Base-by-base conservation (phyloP, 768 basidiomycete species). In the Exsudoporus frostii region DNA sequence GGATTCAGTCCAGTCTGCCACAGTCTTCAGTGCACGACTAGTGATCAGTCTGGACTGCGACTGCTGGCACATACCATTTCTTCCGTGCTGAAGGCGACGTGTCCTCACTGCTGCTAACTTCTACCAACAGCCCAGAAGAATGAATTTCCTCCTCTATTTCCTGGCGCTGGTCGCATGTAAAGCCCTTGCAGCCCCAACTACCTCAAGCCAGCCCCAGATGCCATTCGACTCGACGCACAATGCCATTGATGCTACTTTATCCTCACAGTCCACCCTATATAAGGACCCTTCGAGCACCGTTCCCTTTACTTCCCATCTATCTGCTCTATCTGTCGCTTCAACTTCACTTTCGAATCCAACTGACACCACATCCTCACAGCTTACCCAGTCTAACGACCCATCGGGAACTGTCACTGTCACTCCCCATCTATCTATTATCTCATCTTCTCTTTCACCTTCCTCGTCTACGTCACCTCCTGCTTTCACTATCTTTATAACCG, bases 101-200 rank as follows among this genome's bases (percentile, higher is more conserved):
- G 3, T 33, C n/a, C 42, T 39, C 13, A 20, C 17, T 14, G 19
- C 36, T 37, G 19, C 36, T 37, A 5, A 41, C 29, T 24, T 44
- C 36, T 24, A 42, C 14, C 19, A 36, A 40, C 39, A 20, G 19
- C 27, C 11, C 24, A 38, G 24, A 24, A 45, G 20, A 30, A 66
- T 65, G 63, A 7, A 38, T 39, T 6, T 36, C 4, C 13, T 30
- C n/a, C 10, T 57, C 22, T 51, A 19, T 46, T 17, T 51, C 11
- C 38, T 60, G 27, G 65, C 56, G 60, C 63, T 62, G 56, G 58
- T 51, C 52, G 58, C 55, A 33, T 32, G 10, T 24, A 44, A 27
- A 10, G 42, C 41, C 1, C 20, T 52, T 29, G 53, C 57, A 33
- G 55, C 56, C 5, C 65, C 63, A 27, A 39, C 54, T 14, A 45